phyloP scores from a whole-genome alignment of 228 moss, liverwort and hornwort species.

The Sphagnum magellanicum region DNA sequence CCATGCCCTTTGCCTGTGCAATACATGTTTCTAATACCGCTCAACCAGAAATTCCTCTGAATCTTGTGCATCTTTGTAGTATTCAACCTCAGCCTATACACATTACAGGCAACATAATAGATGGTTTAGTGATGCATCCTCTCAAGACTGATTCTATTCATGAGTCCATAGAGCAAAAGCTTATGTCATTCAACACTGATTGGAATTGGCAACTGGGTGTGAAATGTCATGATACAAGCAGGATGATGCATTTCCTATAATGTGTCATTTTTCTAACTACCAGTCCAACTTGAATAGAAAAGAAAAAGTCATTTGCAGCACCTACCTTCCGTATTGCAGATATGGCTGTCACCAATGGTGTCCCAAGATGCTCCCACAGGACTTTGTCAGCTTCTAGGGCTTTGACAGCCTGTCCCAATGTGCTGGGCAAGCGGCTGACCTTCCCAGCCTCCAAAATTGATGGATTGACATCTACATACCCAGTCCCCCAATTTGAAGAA shows the following conservation, averaged over 20 bases:
- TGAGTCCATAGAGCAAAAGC: background rate
- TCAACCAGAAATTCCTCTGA: constrained; percentile 51
- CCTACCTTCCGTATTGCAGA: constrained; percentile 71
- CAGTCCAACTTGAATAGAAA: too few relatives aligned
- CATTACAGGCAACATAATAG: background rate
- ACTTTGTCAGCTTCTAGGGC: constrained; percentile 53
- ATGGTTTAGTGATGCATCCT: background rate
- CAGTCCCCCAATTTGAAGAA: background rate
- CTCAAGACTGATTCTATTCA: background rate
- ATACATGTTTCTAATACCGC: constrained; percentile 35
- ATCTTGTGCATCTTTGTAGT: constrained; percentile 24
- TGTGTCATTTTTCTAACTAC: too few relatives aligned
- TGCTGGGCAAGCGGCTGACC: constrained; percentile 41
- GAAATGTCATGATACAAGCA: background rate
- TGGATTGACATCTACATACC: constrained; percentile 63
- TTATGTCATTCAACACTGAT: background rate
- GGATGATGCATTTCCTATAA: background rate
- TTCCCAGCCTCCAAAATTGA: constrained; percentile 32
- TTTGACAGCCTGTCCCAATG: constrained; percentile 46
- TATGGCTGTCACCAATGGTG: constrained; percentile 64
- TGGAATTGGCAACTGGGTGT: background rate
- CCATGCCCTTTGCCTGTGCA: too few relatives aligned
- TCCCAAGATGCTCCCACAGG: constrained; percentile 53
- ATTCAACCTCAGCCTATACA: constrained; percentile 53
- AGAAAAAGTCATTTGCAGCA: background rate